Base-by-base conservation (phyloP, 768 basidiomycete genomes). In the Erythrobasidium yunnanense region DNA sequence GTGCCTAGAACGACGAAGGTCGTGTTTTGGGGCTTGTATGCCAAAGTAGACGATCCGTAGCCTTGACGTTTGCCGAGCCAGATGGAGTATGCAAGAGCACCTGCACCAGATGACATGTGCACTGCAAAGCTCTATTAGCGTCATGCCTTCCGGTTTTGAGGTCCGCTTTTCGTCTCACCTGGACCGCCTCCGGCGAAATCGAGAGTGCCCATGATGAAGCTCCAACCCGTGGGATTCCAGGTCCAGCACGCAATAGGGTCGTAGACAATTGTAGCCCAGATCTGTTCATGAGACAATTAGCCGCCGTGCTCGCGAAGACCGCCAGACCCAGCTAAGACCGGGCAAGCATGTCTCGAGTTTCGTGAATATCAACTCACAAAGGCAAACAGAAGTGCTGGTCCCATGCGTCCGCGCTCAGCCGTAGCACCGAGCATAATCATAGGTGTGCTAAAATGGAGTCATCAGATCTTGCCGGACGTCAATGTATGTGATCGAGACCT, bases 151-250 rank as follows among this genome's bases (percentile, higher is more conserved):
- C n/a, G n/a, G n/a, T n/a, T n/a, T n/a, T n/a, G n/a, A n/a, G n/a
- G n/a, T n/a, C n/a, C n/a, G n/a, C n/a, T n/a, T n/a, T n/a, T n/a
- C n/a, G n/a, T n/a, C n/a, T n/a, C n/a, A n/a, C n/a, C n/a, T n/a
- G 89, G 89, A 8, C 87, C 87, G 18, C 88, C 88, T 81, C 88
- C 89, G 60, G 90, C 89, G 74, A 87, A 95, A 75, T 93, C 89
- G 51, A 88, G 79, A 27, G 87, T 86, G 17, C 90, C 90, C 69
- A 84, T 87, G 70, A 74, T 67, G 76, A 84, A 86, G 5, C 81
- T 85, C 90, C 90, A 95, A 1, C 90, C 90, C 67, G 86, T 83
- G 0, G 77, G 70, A 55, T 83, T 83, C 89, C 89, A 92, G 1
- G 82, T 75, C 73, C 75, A 76, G 72, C 70, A 71, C 50, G 76